A percentile compares a stretch with the other conserved stretches of the same genome.
These are phyloP conservation scores for Globisporangium orthogonon DNA, from an alignment of 352 stramenopile species.

Conservation along the genomic window DNA sequence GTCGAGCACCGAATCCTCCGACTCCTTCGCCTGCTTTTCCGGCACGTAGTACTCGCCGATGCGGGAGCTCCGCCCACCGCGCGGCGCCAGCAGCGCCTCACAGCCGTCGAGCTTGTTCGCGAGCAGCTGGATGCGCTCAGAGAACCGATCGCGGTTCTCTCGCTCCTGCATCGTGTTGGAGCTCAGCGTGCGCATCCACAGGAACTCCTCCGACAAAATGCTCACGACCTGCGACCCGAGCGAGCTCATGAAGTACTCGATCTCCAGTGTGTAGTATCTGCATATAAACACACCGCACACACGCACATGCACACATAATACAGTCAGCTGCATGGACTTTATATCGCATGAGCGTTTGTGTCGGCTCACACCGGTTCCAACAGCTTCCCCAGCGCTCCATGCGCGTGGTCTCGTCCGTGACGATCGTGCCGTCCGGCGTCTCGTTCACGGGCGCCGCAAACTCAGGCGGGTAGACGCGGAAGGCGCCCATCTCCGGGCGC, in stretches of 20 bases:
- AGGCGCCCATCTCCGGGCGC: conserved; percentile 94
- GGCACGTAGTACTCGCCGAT: conserved; percentile 86
- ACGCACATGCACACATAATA: background rate
- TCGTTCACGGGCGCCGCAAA: conserved; percentile 91
- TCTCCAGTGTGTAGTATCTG: conserved; percentile 92
- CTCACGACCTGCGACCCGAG: conserved; percentile 89
- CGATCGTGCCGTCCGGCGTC: conserved; percentile 93
- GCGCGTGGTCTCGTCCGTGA: conserved; percentile 88
- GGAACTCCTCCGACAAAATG: conserved; percentile 90
- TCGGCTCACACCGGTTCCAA: conserved; percentile 74
- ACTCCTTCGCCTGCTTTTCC: conserved; percentile 72
- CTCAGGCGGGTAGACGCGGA: conserved; percentile 96
- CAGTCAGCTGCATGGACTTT: conserved; percentile 1
- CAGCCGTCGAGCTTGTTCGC: conserved; percentile 80
- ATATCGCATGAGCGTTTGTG: too few relatives aligned
- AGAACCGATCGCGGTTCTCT: conserved; percentile 87
- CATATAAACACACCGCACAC: background rate
- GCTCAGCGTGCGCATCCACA: conserved; percentile 90
- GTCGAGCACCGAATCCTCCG: conserved; percentile 75
- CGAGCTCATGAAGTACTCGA: conserved; percentile 97
- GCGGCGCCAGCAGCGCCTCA: conserved; percentile 53
- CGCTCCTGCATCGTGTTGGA: conserved; percentile 88
- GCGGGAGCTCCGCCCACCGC: conserved; percentile 45
- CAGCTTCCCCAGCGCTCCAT: conserved; percentile 96
- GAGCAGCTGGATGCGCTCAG: conserved; percentile 83